A percentile compares a stretch with the other conserved stretches of the same genome.
Evolutionary conservation across 2,329 filamentous ascomycete genomes (phyloP).

Genomic region (Teratosphaeriaceae sp.): DNA sequence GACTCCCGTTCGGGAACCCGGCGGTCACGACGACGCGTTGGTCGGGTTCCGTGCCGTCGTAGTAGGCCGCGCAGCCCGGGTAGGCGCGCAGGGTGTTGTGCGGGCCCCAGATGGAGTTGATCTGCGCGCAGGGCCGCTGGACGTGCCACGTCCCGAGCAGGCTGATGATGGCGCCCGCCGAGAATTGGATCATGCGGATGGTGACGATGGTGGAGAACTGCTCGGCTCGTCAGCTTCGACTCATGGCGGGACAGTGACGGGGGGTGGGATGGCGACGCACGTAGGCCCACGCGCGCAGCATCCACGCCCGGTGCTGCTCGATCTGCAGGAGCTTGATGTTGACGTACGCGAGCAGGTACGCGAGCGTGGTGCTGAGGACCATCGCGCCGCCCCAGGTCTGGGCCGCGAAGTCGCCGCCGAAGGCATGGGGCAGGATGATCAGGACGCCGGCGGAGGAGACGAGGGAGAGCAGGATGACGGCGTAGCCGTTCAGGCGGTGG

Average conservation of each 20-base stretch:
- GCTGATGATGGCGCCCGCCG: slow-evolving; percentile 36
- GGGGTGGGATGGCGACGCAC: too few species aligned
- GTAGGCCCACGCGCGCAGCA: slow-evolving; percentile 45
- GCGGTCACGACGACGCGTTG: slow-evolving; percentile 32
- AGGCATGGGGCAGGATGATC: slow-evolving; percentile 46
- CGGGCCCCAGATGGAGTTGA: slow-evolving; percentile 35
- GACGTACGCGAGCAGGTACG: slow-evolving; percentile 43
- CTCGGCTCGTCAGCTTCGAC: too few species aligned
- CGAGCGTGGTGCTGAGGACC: slow-evolving; percentile 39
- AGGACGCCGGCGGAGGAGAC: slow-evolving; percentile 44
- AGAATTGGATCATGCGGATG: slow-evolving; percentile 27
- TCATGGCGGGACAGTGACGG: too few species aligned
- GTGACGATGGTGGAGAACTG: neutral
- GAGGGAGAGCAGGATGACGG: slow-evolving; percentile 44
- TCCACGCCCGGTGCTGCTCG: slow-evolving; percentile 58
- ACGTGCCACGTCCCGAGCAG: slow-evolving; percentile 26
- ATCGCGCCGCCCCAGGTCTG: slow-evolving; percentile 42
- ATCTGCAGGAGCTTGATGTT: slow-evolving; percentile 57
- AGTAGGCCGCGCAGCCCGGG: slow-evolving; percentile 36
- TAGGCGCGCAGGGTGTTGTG: slow-evolving; percentile 31
- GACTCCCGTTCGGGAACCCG: slow-evolving; percentile 15
- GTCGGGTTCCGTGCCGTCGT: neutral
- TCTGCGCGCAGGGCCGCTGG: slow-evolving; percentile 43
- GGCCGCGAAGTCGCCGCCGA: slow-evolving; percentile 49
- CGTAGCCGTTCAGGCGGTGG: slow-evolving; percentile 57